phyloP scores from a whole-genome alignment of 1,284 basidiomycete species.

The Tremellales sp. region DNA sequence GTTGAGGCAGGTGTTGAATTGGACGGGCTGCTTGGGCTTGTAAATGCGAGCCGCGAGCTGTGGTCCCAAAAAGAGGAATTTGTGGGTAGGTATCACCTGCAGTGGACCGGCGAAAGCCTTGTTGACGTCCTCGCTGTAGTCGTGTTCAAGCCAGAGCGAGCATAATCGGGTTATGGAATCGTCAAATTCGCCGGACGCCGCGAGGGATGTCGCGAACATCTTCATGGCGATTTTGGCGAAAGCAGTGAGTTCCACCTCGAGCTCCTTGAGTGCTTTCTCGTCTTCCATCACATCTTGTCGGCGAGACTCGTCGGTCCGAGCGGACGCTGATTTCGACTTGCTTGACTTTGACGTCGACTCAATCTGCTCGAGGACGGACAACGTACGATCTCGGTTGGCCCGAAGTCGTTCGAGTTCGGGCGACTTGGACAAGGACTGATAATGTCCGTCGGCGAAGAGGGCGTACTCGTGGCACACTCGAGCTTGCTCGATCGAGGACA shows the following conservation, averaged over 20 bases:
- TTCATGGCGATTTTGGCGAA: slow-evolving; percentile 72
- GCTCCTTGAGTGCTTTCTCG: slow-evolving; percentile 54
- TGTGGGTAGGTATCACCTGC: slow-evolving; percentile 69
- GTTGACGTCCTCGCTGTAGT: slow-evolving; percentile 56
- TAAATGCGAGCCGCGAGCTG: slow-evolving; percentile 86
- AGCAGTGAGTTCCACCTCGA: slow-evolving; percentile 57
- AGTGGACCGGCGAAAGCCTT: slow-evolving; percentile 50
- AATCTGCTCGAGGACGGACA: slow-evolving; percentile 28
- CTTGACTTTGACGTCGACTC: slow-evolving; percentile 18
- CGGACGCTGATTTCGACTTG: slow-evolving; percentile 29
- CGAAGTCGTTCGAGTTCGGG: slow-evolving; percentile 69
- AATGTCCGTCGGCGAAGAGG: slow-evolving; percentile 82
- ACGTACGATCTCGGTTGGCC: slow-evolving; percentile 69
- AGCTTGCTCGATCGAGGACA: slow-evolving; percentile 50
- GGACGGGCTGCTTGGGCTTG: slow-evolving; percentile 43
- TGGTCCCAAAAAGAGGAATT: slow-evolving; percentile 84
- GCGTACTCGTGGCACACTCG: slow-evolving; percentile 80
- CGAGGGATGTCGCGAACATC: slow-evolving; percentile 76
- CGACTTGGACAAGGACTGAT: slow-evolving; percentile 63
- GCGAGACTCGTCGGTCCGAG: slow-evolving; percentile 35
- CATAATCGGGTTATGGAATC: slow-evolving; percentile 74
- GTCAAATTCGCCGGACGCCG: slow-evolving; percentile 66
- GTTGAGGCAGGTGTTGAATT: slow-evolving; percentile 64
- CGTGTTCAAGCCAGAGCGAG: slow-evolving; percentile 75
- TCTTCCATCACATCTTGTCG: slow-evolving; percentile 56